phyloP scores from a whole-genome alignment of 2,329 filamentous ascomycete genomes.

The Fusarium fracticaudum region DNA sequence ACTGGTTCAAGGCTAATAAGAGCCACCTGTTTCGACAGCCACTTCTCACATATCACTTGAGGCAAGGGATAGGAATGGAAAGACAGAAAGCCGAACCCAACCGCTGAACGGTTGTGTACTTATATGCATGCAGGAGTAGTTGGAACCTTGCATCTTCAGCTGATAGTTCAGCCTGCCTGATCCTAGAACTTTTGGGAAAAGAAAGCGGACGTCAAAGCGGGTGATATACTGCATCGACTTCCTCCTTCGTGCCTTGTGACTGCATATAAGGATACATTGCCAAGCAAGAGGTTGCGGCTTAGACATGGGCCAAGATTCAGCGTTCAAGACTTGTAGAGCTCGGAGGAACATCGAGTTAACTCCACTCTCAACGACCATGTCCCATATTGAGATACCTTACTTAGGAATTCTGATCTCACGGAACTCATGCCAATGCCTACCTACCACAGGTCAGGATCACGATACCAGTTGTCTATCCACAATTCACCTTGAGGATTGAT shows the following conservation, averaged over 20 bases:
- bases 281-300: constrained; percentile 4
- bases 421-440: not conserved
- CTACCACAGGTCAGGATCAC: not conserved
- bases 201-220: constrained; percentile 33
- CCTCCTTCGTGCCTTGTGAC: not conserved
- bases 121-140: not conserved
- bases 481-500: not conserved
- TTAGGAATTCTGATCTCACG: constrained; percentile 12
- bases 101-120: not conserved
- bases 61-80: not conserved
- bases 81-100: not conserved
- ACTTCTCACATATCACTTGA: not conserved
- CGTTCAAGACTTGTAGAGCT: constrained; percentile 1
- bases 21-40: constrained; percentile 2
- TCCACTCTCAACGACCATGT: constrained; percentile 3
- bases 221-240: constrained; percentile 4
- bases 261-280: constrained; percentile 15
- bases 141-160: constrained; percentile 13
- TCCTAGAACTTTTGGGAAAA: constrained; percentile 12
- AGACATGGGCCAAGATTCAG: constrained; percentile 4
- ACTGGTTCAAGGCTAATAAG: not conserved
- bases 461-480: not conserved
- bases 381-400: not conserved
- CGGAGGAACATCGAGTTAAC: not conserved
- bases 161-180: constrained; percentile 26